Evolutionary conservation across 1,284 basidiomycete species (phyloP).

Genomic region (Trichosporon ovoides): DNA sequence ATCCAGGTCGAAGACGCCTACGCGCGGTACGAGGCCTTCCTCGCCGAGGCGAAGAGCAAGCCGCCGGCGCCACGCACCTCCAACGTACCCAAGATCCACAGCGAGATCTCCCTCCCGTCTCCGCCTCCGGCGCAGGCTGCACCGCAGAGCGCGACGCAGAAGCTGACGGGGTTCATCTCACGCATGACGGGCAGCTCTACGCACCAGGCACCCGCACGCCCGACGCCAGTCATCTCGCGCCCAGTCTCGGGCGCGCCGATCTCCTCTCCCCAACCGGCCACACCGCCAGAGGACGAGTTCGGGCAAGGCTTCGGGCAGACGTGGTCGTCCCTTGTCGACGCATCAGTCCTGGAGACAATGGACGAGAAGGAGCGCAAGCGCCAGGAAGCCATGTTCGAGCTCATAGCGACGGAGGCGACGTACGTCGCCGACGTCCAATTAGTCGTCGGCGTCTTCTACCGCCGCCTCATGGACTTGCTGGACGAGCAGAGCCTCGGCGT

Average conservation of each 20-base stretch:
- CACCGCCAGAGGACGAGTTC: conserved; percentile 11
- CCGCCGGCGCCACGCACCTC: background rate
- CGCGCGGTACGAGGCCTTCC: conserved; percentile 75
- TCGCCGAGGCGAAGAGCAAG: conserved; percentile 50
- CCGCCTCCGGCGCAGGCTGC: background rate
- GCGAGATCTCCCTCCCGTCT: background rate
- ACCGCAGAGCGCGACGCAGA: background rate
- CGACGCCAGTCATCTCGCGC: conserved; percentile 1
- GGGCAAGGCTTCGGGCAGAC: conserved; percentile 55
- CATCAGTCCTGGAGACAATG: conserved; percentile 69
- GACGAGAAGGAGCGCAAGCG: conserved; percentile 70
- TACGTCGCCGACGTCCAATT: conserved; percentile 87
- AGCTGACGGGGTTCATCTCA: background rate
- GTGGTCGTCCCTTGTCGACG: conserved; percentile 85
- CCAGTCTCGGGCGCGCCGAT: conserved; percentile 9
- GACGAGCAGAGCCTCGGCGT: conserved; percentile 71
- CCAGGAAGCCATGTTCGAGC: conserved; percentile 85
- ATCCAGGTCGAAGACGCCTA: conserved; percentile 74
- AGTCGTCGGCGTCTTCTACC: conserved; percentile 79
- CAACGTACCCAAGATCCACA: background rate
- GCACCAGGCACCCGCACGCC: background rate
- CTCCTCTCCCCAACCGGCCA: background rate
- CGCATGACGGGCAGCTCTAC: background rate
- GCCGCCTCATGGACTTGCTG: conserved; percentile 66
- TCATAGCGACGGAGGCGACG: conserved; percentile 77